Base-by-base conservation (phyloP, 352 stramenopile species). In the Paralagenidium karlingii region DNA sequence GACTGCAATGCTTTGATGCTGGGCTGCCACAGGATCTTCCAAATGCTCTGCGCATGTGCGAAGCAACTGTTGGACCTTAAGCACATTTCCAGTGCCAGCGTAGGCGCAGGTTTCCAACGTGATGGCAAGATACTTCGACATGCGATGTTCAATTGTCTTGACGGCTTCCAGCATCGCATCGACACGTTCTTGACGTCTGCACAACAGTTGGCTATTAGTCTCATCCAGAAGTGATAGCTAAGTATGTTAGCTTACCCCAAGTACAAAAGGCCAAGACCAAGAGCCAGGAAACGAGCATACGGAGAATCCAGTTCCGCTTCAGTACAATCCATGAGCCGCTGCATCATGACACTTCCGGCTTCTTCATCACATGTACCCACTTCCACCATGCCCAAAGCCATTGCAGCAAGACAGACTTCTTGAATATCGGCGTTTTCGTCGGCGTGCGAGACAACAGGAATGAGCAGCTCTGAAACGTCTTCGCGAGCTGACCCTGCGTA, bases 31-130 rank as follows among this genome's bases (percentile, higher is more conserved):
- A 5, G 73, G 64, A 37, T 94, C 82, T 41, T 94, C 76, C 51
- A 94, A 85, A 61, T 99, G 96, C 59, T 99, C 96, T 4, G 95
- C 83, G 51, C 96, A 99, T 38, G 96, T 80, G 50, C 96, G 94
- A 24, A 99, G 69, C 63, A 99, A 85, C 60, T 98, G 74, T 64
- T 99, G 95, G 15, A 99, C 89, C 69, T 97, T 97, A 31, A 99
- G 61, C 38, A 99, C 96, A 56, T 99, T 99, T 8, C 96, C 96
- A 32, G 92, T 98, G 21, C 94, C 96, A 47, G 96, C 93, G 61
- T 99, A 99, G 8, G 96, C 96, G 45, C 88, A 98, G 10, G 94
- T 98, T 53, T 98, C 91, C n/a, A 99, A 61, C 34, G 96, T 94
- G 29, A 98, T 93, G 25, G 83, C 83, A 30, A 97, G 76, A 60